These are phyloP conservation scores for Ramaria rubella DNA, from an alignment of 768 basidiomycete genomes.

Conservation along the genomic window DNA sequence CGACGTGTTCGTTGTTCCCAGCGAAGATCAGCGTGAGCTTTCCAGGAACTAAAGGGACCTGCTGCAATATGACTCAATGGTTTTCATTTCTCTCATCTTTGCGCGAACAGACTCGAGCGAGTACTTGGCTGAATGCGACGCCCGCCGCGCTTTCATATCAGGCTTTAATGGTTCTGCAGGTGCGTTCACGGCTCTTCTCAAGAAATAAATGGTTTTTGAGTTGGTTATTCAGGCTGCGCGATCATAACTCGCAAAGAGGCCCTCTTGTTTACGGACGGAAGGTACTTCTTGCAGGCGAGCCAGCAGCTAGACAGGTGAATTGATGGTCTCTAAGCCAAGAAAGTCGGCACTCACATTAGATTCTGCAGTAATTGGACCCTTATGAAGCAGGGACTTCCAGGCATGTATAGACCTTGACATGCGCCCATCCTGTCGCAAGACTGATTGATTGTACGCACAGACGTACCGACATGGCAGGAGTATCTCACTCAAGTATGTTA, in stretches of 20 bases:
- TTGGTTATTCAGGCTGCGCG: constrained; percentile 56
- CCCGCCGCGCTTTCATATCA: constrained; percentile 81
- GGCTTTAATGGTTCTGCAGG: constrained; percentile 95
- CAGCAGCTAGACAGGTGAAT: constrained; percentile 79
- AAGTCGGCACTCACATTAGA: not conserved
- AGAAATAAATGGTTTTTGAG: not conserved
- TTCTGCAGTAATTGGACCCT: constrained; percentile 74
- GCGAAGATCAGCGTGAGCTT: constrained; percentile 84
- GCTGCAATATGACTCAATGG: not conserved
- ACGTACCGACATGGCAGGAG: constrained; percentile 88
- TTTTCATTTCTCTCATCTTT: not conserved
- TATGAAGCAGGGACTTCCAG: constrained; percentile 87
- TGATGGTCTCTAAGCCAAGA: not conserved
- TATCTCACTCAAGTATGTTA: constrained; percentile 61
- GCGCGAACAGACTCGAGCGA: constrained; percentile 71
- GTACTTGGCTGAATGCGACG: constrained; percentile 79
- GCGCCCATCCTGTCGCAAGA: too few species aligned
- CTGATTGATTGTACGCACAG: constrained; percentile 30
- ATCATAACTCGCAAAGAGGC: constrained; percentile 66
- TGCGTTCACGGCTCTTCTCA: constrained; percentile 19
- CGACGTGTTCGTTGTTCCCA: constrained; percentile 76
- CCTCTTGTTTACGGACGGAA: constrained; percentile 87
- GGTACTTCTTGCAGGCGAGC: constrained; percentile 90
- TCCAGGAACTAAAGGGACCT: not conserved
- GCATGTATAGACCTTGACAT: too few species aligned